phyloP scores from a whole-genome alignment of 2,329 filamentous ascomycete species.

The Colletotrichum gigasporum region DNA sequence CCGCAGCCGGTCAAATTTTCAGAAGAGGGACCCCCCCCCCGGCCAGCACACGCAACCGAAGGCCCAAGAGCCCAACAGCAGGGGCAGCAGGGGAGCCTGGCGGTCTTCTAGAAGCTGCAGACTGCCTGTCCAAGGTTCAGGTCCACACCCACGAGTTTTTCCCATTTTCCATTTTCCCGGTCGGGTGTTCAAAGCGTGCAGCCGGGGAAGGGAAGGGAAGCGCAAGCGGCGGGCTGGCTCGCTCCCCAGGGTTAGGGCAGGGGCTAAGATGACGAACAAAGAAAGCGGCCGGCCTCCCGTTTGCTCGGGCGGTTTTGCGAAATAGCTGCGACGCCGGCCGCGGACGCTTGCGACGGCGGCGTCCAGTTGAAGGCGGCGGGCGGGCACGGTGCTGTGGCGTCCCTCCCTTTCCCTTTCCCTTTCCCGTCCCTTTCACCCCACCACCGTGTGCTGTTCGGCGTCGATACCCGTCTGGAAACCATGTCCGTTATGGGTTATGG shows the following conservation, averaged over 20 bases:
- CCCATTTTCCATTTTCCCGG: slow-evolving; percentile 7
- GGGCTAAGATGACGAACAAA: no score
- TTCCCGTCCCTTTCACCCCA: no score
- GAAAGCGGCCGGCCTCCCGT: no score
- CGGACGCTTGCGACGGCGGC: not conserved
- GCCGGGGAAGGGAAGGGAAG: no score
- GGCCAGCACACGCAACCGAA: not conserved
- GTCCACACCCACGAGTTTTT: not conserved
- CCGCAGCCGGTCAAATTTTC: slow-evolving; percentile 21
- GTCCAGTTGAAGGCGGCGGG: not conserved
- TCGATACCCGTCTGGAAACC: not conserved
- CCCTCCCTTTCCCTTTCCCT: not conserved
- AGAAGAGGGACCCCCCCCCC: no score
- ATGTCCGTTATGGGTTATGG: no score
- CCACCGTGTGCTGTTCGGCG: no score
- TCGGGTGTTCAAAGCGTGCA: no score
- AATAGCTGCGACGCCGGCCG: slow-evolving; percentile 13
- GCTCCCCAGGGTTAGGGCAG: no score
- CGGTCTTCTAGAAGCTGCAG: slow-evolving; percentile 24
- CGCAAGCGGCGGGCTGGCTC: no score
- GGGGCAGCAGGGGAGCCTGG: no score
- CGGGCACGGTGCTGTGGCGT: not conserved
- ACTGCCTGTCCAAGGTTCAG: not conserved
- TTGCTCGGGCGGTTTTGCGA: slow-evolving; percentile 12
- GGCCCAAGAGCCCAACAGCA: no score